Base-by-base conservation (phyloP, 352 stramenopile genomes). In the Globisporangium polare region DNA sequence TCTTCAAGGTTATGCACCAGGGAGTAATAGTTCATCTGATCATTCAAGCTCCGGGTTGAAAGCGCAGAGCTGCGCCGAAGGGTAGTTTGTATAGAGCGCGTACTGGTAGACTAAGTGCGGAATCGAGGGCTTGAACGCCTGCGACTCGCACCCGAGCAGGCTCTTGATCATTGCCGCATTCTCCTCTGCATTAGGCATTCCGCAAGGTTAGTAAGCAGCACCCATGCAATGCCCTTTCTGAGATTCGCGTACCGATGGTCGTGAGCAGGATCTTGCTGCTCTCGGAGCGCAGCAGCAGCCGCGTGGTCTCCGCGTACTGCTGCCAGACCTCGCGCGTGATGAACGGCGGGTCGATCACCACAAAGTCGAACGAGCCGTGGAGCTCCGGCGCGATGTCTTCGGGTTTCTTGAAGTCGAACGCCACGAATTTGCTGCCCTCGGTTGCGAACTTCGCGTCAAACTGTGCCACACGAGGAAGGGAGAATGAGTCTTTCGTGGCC, bases 61-160 rank as follows among this genome's bases (percentile, higher is more conserved):
- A 12, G 62, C 45, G 20, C 71, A 64, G 20, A 97, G 75, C n/a
- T 67, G 64, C 24, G 60, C 39, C 0, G 86, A 94, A n/a, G 73
- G 57, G 53, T 97, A 98, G 75, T 98, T 98, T 54, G 86, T 79
- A 66, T 86, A 98, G 7, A 97, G 74, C 10, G 83, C 87, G 66
- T 98, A 98, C 64, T 98, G 94, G 72, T 98, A 98, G 47, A 98
- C 90, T 20, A 98, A 80, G 72, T 98, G 86, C 15, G 95, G 93
- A 62, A 98, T 98, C 22, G 78, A 92, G 2, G 94, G 94, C 53
- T 88, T 86, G 68, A 98, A 98, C 12, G 56, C 62, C 49, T 69
- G 73, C 53, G 62, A 72, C 41, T 59, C 66, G 69, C 77, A 97
- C 7, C 69, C 74, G 22, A 98, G 78, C 12, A 98, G 75, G n/a